phyloP scores from a whole-genome alignment of 257 asterid genomes.

The Solanum pinnatisectum region DNA sequence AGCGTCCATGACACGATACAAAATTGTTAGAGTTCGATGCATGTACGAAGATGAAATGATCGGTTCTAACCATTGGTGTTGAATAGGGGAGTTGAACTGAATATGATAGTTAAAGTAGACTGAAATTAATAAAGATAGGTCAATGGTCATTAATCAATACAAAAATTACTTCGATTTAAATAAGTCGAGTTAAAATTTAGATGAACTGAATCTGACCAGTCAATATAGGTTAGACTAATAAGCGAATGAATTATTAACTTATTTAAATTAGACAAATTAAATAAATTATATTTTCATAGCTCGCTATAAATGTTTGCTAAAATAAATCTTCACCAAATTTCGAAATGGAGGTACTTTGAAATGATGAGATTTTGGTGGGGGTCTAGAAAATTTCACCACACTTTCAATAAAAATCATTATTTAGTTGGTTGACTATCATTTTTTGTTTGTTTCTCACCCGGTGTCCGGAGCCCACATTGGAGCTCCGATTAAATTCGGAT shows the following conservation, averaged over 20 bases:
- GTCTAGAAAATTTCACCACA: not conserved
- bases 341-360: not conserved
- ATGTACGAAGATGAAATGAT: not conserved
- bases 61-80: not conserved
- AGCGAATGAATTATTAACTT: not conserved
- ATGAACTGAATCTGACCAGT: not conserved
- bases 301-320: not conserved
- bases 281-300: not conserved
- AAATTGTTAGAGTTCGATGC: not conserved
- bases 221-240: not conserved
- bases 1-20: not conserved
- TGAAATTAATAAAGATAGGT: not conserved
- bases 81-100: not conserved
- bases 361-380: not conserved
- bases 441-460: too few species aligned
- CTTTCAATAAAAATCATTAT: not conserved
- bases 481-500: too few species aligned
- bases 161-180: not conserved
- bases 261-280: not conserved
- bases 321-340: not conserved
- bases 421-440: not conserved
- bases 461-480: accelerated
- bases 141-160: not conserved
- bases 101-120: not conserved
- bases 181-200: not conserved